These are phyloP conservation scores for Hippophae gyantsensis DNA, from an alignment of 306 rosid species.

Conservation along the genomic window DNA sequence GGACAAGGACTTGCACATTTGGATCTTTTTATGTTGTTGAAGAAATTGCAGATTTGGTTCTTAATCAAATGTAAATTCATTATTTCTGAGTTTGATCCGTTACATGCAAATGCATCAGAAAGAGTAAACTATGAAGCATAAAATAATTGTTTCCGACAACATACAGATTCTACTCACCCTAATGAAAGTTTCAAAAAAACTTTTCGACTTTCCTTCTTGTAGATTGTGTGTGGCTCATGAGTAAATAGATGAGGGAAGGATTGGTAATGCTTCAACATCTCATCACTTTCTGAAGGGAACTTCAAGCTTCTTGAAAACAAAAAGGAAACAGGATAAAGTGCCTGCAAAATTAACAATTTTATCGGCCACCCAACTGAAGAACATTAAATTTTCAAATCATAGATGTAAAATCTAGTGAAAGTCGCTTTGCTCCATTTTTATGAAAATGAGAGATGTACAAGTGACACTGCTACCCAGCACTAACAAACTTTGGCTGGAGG, in stretches of 20 bases:
- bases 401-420: not conserved
- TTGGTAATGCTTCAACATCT: slow-evolving; percentile 42
- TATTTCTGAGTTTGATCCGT: too few relatives aligned
- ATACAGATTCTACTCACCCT: slow-evolving; percentile 55
- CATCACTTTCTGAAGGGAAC: slow-evolving; percentile 51
- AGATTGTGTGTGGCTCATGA: slow-evolving; percentile 32
- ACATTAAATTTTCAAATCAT: not conserved
- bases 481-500: not conserved
- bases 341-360: slow-evolving; percentile 40
- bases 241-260: slow-evolving; percentile 47
- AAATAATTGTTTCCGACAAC: too few relatives aligned
- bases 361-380: slow-evolving; percentile 8
- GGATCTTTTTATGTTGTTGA: too few relatives aligned
- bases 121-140: too few relatives aligned
- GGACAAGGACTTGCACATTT: too few relatives aligned
- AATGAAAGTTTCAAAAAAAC: slow-evolving; percentile 67
- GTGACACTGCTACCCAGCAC: not conserved
- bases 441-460: not conserved
- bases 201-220: slow-evolving; percentile 43
- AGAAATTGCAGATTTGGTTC: too few relatives aligned
- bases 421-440: too few relatives aligned
- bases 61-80: too few relatives aligned
- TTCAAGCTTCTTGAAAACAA: slow-evolving; percentile 75
- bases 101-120: too few relatives aligned
- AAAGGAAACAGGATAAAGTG: slow-evolving; percentile 69